Conservation (phyloP, 2,329 filamentous ascomycete genomes). For the Cryoendolithus antarcticus region DNA sequence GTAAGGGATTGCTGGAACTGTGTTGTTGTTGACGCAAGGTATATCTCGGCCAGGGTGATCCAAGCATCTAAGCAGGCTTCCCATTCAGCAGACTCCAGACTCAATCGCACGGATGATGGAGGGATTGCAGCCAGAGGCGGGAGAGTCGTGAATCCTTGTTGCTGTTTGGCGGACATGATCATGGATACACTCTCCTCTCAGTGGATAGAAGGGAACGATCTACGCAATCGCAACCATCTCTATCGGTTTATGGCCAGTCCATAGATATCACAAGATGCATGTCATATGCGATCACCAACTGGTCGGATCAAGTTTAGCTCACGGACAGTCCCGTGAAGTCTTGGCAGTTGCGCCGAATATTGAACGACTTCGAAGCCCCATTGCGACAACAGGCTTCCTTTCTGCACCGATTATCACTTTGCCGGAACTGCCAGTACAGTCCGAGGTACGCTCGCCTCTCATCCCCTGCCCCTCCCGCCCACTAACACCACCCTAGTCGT, state of each 20-base stretch:
- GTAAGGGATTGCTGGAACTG: too few relatives aligned
- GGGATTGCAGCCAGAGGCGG: constrained; percentile 72
- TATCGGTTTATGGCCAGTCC: too few relatives aligned
- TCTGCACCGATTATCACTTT: constrained; percentile 41
- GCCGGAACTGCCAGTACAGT: constrained; percentile 29
- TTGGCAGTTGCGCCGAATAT: too few relatives aligned
- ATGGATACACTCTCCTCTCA: too few relatives aligned
- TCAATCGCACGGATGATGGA: constrained; percentile 50
- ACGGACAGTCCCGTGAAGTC: too few relatives aligned
- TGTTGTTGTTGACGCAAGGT: neutral
- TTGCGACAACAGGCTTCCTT: constrained; percentile 8
- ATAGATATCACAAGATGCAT: too few relatives aligned
- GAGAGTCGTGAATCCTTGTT: constrained; percentile 31
- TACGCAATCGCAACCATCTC: too few relatives aligned
- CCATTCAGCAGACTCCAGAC: constrained; percentile 62
- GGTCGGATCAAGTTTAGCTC: too few relatives aligned
- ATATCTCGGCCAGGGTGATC: constrained; percentile 48
- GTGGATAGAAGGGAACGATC: too few relatives aligned
- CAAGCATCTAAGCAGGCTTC: constrained; percentile 64
- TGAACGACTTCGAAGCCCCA: neutral
- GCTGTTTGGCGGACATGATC: too few relatives aligned
- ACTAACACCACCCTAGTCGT: constrained; percentile 8
- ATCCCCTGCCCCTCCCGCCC: neutral
- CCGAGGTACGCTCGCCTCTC: constrained; percentile 13
- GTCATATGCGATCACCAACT: too few relatives aligned